Evolutionary conservation across 257 asterid species (phyloP).

Genomic region (Schizonepeta tenuifolia): DNA sequence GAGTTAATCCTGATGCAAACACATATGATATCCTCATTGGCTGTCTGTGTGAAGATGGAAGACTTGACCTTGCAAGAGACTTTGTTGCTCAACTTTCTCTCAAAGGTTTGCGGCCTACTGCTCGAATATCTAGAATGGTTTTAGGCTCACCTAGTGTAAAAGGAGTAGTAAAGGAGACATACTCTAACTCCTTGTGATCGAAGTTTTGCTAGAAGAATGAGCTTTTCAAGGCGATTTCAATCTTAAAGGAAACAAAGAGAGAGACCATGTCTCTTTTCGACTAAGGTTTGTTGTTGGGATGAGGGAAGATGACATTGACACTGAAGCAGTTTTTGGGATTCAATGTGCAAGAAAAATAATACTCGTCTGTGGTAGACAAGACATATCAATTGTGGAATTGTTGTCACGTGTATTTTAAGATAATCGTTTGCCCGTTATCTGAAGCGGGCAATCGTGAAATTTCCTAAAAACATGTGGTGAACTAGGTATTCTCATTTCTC

Average conservation of each 20-base stretch:
- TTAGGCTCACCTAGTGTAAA: slow-evolving; percentile 2
- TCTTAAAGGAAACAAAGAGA: not conserved
- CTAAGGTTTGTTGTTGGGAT: not conserved
- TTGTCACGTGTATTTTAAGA: not conserved
- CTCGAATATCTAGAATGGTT: not conserved
- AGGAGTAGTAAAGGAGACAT: not conserved
- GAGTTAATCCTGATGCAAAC: not conserved
- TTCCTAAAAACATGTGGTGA: not conserved
- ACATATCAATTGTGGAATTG: not conserved
- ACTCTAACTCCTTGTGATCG: not conserved
- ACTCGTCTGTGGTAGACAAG: too few relatives aligned
- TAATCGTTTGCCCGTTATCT: not conserved
- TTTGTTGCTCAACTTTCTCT: slow-evolving; percentile 8
- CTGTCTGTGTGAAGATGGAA: slow-evolving; percentile 23
- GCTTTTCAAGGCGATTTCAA: not conserved
- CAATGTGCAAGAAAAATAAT: not conserved
- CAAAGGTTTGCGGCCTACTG: slow-evolving; percentile 23
- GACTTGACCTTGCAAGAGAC: slow-evolving; percentile 13
- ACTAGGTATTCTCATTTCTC: not conserved
- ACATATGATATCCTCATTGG: slow-evolving; percentile 5
- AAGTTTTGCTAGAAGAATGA: not conserved
- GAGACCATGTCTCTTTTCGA: not conserved
- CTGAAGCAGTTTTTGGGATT: not conserved
- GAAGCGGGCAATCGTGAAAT: not conserved
- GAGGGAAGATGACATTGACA: not conserved